Base-by-base conservation (phyloP, 2,329 filamentous ascomycete genomes). In the Alternaria angustiovoidea region DNA sequence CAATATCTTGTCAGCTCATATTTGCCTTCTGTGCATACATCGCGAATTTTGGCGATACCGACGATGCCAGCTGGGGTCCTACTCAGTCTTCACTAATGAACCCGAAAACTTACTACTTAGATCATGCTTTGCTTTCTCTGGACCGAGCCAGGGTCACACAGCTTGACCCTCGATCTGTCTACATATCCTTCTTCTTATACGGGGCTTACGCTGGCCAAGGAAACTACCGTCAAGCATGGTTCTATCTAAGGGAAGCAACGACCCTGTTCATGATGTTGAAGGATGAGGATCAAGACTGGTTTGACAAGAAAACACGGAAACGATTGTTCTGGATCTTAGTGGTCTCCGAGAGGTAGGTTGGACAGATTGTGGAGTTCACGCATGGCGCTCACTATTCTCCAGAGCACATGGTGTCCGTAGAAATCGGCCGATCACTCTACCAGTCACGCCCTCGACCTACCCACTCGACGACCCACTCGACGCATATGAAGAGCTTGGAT, bases 151-250 rank as follows among this genome's bases (percentile, higher is more conserved):
- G 52, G 55, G 65, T 68, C 46, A 67, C 65, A 12, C 65, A 57
- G n/a, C 69, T 72, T 7, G 66, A 62, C 5, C 66, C 66, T 1
- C 62, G 65, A 14, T 73, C 67, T 7, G 72, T 92, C 12, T 87
- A 89, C 59, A 92, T 90, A n/a, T 93, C 89, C 54, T 93, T 91
- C 77, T 93, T 94, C 75, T 76, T 94, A 26, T 93, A 92, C 69
- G 89, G 87, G 38, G 89, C 89, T 59, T 87, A 90, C 74, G 89
- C 90, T 62, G 89, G 87, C 38, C 80, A 92, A 47, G 90, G 93
- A 63, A 83, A 89, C 74, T 90, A 93, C 74, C 88, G 91, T 63
- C 88, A 89, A 75, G 91, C 91, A 1, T 94, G 91, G 91, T 93
- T 89, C 72, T 88, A 92, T 74, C 81, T 94, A 9, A 88, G 91